Conservation (phyloP, 2,329 filamentous ascomycete genomes). For the Aaosphaeria pasadenensis region DNA sequence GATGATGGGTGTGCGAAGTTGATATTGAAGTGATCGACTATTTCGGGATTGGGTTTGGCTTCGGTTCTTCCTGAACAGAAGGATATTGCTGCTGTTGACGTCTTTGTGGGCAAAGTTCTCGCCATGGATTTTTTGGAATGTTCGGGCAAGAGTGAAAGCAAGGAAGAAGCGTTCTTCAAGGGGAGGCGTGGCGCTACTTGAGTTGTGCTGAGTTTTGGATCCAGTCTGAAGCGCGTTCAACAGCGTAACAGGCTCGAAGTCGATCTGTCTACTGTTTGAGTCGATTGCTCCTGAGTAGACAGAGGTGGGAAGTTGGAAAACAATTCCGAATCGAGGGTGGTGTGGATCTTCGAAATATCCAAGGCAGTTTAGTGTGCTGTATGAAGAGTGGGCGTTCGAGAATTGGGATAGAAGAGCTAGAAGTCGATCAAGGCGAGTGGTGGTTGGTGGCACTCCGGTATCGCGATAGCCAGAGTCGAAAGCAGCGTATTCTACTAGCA, state of each 20-base stretch:
- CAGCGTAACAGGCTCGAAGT: constrained; percentile 43
- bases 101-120: constrained; percentile 69
- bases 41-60: constrained; percentile 38
- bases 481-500: constrained; percentile 69
- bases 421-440: constrained; percentile 44
- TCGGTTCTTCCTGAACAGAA: constrained; percentile 57
- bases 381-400: constrained; percentile 26
- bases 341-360: constrained; percentile 74
- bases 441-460: constrained; percentile 46
- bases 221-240: constrained; percentile 48
- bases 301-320: constrained; percentile 68
- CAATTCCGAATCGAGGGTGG: constrained; percentile 66
- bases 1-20: constrained; percentile 66
- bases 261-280: constrained; percentile 43
- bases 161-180: constrained; percentile 75
- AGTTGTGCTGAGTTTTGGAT: constrained; percentile 42
- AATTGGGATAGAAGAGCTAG: constrained; percentile 29
- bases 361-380: constrained; percentile 54
- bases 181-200: constrained; percentile 44
- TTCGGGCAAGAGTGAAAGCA: constrained; percentile 68
- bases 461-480: constrained; percentile 47
- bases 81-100: constrained; percentile 64
- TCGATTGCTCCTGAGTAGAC: constrained; percentile 50
- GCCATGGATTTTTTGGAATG: constrained; percentile 70
- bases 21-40: constrained; percentile 41